Base-by-base conservation (phyloP, 2,329 filamentous ascomycete genomes). In the Penicillium sp. region DNA sequence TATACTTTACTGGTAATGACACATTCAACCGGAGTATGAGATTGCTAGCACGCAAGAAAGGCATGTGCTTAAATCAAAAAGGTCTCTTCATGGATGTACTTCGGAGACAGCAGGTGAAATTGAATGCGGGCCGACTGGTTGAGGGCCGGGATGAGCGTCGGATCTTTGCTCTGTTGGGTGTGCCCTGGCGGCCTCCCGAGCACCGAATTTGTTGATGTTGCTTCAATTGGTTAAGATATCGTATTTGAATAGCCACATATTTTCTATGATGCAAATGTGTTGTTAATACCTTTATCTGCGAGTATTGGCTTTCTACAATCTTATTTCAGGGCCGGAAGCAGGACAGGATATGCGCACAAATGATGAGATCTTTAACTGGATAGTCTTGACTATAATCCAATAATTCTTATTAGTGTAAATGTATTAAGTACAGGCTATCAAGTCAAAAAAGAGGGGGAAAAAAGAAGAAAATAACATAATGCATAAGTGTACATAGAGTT, bases 1-100 rank as follows among this genome's bases (percentile, higher is more conserved):
- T 97, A n/a, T 97, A 97, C 68, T 97, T 97, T 67, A 97, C 93
- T 0, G 93, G 93, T 1, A 94, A 97, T 62, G 92, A 96, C 68
- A 88, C 96, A 32, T 97, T 97, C 76, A 97, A 97, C 70, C 80
- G 92, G 14, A 95, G 90, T 67, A 83, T 97, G 70, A 78, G 93
- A 59, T 74, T 95, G 14, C 71, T 97, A 59, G 91, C 91, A 13
- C 84, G 85, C 36, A 91, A 85, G 73, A 94, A 90, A 74, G 84
- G 85, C 0, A 91, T 95, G 90, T 77, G 89, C 47, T 70, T 97
- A 51, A 97, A 96, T 63, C 92, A 97, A 73, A 79, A 82, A 29
- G 93, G 91, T 0, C 70, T 97, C 51, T 96, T 87, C 64, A 82
- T 79, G 62, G 82, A 90, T 69, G 85, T 90, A 1, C 77, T 89